These are phyloP conservation scores for Sorghum bicolor DNA, from an alignment of 176 grass and related monocot species.

Conservation along the genomic window Sorghum_bicolor_NCBIv3 NC_012871.2:76320001-76320500, in stretches of 20 bases:
- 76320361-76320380: conserved; percentile 7
- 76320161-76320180: conserved; percentile 98
- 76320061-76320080: conserved; percentile 92
- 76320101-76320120: conserved; percentile 28
- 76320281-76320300: neutral
- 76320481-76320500: neutral
- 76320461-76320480: neutral
- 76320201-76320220: conserved; percentile 90
- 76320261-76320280: neutral
- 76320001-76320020: conserved; percentile 4
- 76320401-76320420: neutral
- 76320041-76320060: conserved; percentile 46
- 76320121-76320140: conserved; percentile 43
- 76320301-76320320: neutral
- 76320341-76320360: neutral
- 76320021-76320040: conserved; percentile 10
- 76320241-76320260: conserved; percentile 99
- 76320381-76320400: neutral
- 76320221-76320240: conserved; percentile 95
- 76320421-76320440: neutral
- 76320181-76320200: conserved; percentile 95
- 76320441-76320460: neutral
- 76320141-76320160: conserved; percentile 81
- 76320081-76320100: conserved; percentile 66
- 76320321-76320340: neutral